Evolutionary conservation across 805 yeast genomes (phyloP).

Genomic region (Suhomyces prunicola): DNA sequence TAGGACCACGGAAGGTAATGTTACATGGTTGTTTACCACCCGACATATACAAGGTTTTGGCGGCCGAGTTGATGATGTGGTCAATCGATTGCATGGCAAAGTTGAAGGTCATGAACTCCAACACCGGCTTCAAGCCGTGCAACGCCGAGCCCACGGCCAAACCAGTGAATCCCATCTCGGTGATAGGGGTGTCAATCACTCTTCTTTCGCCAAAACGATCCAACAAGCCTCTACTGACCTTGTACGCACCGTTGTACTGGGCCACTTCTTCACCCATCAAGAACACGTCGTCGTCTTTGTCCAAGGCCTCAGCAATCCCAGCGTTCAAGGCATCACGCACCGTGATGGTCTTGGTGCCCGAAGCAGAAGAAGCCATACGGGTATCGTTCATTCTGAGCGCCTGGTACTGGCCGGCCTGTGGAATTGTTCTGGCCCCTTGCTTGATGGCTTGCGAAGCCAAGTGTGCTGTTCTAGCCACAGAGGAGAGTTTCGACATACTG

Average conservation of each 20-base stretch:
- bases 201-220: conserved; percentile 95
- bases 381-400: conserved; percentile 33
- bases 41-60: conserved; percentile 98
- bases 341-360: conserved; percentile 65
- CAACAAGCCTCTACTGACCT: conserved; percentile 90
- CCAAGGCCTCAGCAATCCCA: conserved; percentile 96
- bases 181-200: conserved; percentile 94
- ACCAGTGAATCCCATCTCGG: conserved; percentile 99
- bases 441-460: conserved; percentile 37
- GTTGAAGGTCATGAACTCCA: conserved; percentile 99
- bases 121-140: conserved; percentile 92
- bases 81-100: conserved; percentile 99
- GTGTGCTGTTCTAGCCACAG: conserved; percentile 44
- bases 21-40: conserved; percentile 98
- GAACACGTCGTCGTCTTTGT: conserved; percentile 90
- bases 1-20: conserved; percentile 98
- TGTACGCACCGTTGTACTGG: conserved; percentile 98
- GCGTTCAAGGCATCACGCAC: conserved; percentile 96
- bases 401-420: conserved; percentile 32
- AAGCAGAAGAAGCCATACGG: conserved; percentile 41
- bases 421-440: conserved; percentile 16
- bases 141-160: conserved; percentile 94
- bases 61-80: conserved; percentile 97
- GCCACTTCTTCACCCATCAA: conserved; percentile 99
- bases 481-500: conserved; percentile 21